These are phyloP conservation scores for Chrysosporium queenslandicum DNA, from an alignment of 2,329 filamentous ascomycete genomes.

Conservation along the genomic window DNA sequence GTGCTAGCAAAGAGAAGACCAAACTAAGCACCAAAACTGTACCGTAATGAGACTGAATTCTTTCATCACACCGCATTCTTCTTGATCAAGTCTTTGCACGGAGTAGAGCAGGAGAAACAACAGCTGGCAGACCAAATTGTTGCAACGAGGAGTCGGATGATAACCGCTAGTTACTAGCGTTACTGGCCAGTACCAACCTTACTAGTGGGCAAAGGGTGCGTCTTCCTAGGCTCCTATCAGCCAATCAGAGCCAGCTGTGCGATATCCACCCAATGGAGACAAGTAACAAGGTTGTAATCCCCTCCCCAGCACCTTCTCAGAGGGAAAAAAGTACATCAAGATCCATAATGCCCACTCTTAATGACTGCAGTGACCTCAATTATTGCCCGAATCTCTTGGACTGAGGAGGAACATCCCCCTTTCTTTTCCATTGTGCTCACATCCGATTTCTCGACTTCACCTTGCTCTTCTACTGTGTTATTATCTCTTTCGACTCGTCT, in stretches of 20 bases:
- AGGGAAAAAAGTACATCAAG: conserved; percentile 5
- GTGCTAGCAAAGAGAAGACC: no score
- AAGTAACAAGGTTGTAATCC: conserved; percentile 1
- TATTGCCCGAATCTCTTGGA: background rate
- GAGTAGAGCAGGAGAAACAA: no score
- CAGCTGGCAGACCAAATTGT: no score
- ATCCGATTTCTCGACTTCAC: background rate
- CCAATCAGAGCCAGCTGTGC: background rate
- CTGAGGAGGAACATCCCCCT: background rate
- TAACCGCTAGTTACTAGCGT: conserved; percentile 4
- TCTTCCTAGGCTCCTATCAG: background rate
- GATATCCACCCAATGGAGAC: background rate
- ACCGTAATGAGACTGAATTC: no score
- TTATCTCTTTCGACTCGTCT: background rate
- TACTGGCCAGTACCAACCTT: background rate
- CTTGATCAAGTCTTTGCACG: no score
- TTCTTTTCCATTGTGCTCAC: background rate
- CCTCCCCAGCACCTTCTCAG: background rate
- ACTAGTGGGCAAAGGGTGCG: conserved; percentile 1
- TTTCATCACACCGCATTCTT: no score
- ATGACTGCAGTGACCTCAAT: background rate
- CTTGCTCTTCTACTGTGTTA: background rate
- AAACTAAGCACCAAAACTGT: no score
- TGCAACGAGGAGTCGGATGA: no score
- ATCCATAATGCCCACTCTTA: conserved; percentile 6